These are phyloP conservation scores for Leccinum imitatum DNA, from an alignment of 768 basidiomycete genomes.

Conservation along the genomic window DNA sequence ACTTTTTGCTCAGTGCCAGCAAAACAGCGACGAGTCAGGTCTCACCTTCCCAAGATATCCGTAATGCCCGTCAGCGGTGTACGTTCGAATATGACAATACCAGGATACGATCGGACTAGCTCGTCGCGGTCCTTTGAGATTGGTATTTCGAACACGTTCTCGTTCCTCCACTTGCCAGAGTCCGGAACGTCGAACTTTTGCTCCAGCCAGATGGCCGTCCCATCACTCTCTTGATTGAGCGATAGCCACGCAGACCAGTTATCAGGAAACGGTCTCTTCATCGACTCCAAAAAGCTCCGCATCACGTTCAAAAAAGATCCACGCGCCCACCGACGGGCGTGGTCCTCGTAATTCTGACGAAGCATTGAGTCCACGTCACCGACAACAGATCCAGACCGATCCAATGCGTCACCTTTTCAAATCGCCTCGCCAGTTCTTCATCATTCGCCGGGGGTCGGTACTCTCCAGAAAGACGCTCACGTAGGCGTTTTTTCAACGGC, in stretches of 20 bases:
- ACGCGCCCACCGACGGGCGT: conserved; percentile 70
- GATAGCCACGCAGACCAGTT: conserved; percentile 76
- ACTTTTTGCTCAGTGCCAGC: conserved; percentile 1
- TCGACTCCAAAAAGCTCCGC: conserved; percentile 38
- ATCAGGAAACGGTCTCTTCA: conserved; percentile 28
- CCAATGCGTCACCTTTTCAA: conserved; percentile 56
- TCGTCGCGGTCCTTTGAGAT: conserved; percentile 22
- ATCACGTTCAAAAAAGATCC: conserved; percentile 59
- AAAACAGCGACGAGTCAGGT: background rate
- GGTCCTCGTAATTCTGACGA: conserved; percentile 67
- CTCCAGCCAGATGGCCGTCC: conserved; percentile 79
- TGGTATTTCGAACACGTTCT: conserved; percentile 62
- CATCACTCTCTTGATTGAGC: conserved; percentile 67
- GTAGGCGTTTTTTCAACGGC: conserved; percentile 30
- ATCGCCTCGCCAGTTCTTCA: conserved; percentile 60
- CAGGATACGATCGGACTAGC: conserved; percentile 43
- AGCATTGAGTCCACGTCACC: conserved; percentile 5
- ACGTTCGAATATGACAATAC: conserved; percentile 73
- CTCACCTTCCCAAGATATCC: conserved; percentile 69
- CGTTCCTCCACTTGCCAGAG: conserved; percentile 62
- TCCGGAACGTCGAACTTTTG: conserved; percentile 69
- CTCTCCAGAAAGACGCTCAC: conserved; percentile 39
- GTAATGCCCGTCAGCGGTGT: conserved; percentile 60
- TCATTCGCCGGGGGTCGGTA: conserved; percentile 59
- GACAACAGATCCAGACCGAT: background rate